These are phyloP conservation scores for Poronia punctata DNA, from an alignment of 495 filamentous ascomycete species.

Conservation along the genomic window DNA sequence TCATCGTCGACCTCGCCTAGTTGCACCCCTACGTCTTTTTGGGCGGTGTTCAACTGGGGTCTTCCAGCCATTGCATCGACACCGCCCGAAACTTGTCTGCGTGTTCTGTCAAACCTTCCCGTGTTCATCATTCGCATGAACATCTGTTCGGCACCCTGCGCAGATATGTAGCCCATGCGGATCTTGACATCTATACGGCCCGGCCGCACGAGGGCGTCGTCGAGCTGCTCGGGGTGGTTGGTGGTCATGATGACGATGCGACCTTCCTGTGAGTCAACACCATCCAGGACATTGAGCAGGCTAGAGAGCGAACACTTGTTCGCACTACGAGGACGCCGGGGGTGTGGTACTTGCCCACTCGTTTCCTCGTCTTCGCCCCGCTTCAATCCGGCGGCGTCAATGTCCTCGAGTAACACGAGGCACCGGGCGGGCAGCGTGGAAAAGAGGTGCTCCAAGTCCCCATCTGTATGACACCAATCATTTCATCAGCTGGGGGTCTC, in stretches of 20 bases:
- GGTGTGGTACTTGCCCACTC: not conserved
- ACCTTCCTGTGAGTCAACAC: conserved; percentile 53
- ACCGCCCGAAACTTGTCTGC: not conserved
- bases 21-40: not conserved
- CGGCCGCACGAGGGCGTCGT: conserved; percentile 52
- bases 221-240: conserved; percentile 51
- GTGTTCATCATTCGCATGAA: conserved; percentile 37
- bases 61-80: not conserved
- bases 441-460: conserved; percentile 53
- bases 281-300: conserved; percentile 57
- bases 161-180: conserved; percentile 32
- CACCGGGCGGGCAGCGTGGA: conserved; percentile 46
- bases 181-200: conserved; percentile 55
- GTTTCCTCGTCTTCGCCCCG: conserved; percentile 1
- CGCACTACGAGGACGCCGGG: too few relatives aligned
- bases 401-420: conserved; percentile 54
- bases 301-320: conserved; percentile 44
- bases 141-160: conserved; percentile 20
- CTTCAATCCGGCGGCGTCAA: conserved; percentile 37
- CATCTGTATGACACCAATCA: conserved; percentile 31
- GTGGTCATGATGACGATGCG: conserved; percentile 63
- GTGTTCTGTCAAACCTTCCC: conserved; percentile 19
- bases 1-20: conserved; percentile 12
- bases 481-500: not conserved
- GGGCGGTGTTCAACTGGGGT: not conserved